Evolutionary conservation across 192 early-diverging fungal genomes (phyloP).

Genomic region (Allomyces macrogynus): DNA sequence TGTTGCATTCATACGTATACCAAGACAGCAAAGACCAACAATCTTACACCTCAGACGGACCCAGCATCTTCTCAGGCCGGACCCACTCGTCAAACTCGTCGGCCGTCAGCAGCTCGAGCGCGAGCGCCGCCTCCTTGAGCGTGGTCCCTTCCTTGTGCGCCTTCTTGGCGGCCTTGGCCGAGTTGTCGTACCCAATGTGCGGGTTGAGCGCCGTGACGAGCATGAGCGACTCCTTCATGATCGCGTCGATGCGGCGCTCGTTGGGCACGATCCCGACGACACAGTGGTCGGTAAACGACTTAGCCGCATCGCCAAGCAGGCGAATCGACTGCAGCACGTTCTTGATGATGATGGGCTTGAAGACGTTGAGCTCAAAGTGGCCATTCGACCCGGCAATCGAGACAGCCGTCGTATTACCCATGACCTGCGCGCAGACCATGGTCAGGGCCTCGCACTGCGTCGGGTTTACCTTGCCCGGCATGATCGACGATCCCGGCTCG

Average conservation of each 20-base stretch:
- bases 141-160: conserved; percentile 74
- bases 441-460: conserved; percentile 99
- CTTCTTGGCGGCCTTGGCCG: conserved; percentile 92
- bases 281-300: conserved; percentile 88
- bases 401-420: conserved; percentile 94
- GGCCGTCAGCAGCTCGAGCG: conserved; percentile 60
- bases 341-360: conserved; percentile 98
- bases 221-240: conserved; percentile 89
- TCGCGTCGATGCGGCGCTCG: conserved; percentile 65
- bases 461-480: conserved; percentile 99
- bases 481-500: conserved; percentile 97
- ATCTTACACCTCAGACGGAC: conserved; percentile 15
- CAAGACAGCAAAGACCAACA: no score
- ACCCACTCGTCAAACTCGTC: conserved; percentile 96
- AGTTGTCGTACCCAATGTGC: conserved; percentile 81
- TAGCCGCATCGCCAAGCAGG: conserved; percentile 60
- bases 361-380: conserved; percentile 98
- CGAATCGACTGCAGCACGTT: conserved; percentile 90
- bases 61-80: conserved; percentile 72
- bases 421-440: conserved; percentile 96
- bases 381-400: conserved; percentile 84
- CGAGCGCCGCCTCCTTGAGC: conserved; percentile 77
- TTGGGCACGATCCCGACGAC: conserved; percentile 86
- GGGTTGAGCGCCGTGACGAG: conserved; percentile 98
- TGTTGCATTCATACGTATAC: no score